Evolutionary conservation across 306 rosid species (phyloP).

Genomic region (Trifolium subterraneum): DNA sequence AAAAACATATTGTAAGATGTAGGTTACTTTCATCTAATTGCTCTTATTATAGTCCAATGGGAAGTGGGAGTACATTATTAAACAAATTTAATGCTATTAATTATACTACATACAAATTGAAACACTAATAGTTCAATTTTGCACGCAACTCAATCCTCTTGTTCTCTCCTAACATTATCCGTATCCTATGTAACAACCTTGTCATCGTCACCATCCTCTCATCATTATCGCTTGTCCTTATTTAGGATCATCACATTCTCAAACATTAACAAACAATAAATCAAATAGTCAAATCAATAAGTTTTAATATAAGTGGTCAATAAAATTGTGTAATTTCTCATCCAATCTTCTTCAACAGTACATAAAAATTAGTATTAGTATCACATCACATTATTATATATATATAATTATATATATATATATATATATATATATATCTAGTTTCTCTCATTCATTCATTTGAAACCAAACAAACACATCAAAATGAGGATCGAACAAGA

Average conservation of each 20-base stretch:
- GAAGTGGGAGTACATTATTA: too few relatives aligned
- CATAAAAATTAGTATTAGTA: neutral
- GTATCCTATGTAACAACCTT: neutral
- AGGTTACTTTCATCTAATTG: too few relatives aligned
- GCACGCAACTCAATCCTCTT: conserved; percentile 29
- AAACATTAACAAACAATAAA: neutral
- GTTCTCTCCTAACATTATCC: neutral
- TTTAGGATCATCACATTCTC: neutral
- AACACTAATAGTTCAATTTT: too few relatives aligned
- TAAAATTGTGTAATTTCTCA: neutral
- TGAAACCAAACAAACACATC: neutral
- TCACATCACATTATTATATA: too few relatives aligned
- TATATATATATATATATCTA: too few relatives aligned
- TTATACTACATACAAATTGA: too few relatives aligned
- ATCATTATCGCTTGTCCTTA: neutral
- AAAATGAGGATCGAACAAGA: conserved; percentile 75
- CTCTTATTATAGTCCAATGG: too few relatives aligned
- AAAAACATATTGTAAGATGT: too few relatives aligned
- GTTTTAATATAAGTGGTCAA: neutral
- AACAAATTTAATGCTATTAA: too few relatives aligned
- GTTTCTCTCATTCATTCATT: neutral
- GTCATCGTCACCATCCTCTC: neutral
- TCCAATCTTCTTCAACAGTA: neutral
- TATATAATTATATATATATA: too few relatives aligned
- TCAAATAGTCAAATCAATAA: neutral